Percentiles rank a stretch among this genome's conserved stretches.
These are phyloP conservation scores for Pyrus hybrid DNA, from an alignment of 331 rosid genomes.

Conservation along the genomic window DNA sequence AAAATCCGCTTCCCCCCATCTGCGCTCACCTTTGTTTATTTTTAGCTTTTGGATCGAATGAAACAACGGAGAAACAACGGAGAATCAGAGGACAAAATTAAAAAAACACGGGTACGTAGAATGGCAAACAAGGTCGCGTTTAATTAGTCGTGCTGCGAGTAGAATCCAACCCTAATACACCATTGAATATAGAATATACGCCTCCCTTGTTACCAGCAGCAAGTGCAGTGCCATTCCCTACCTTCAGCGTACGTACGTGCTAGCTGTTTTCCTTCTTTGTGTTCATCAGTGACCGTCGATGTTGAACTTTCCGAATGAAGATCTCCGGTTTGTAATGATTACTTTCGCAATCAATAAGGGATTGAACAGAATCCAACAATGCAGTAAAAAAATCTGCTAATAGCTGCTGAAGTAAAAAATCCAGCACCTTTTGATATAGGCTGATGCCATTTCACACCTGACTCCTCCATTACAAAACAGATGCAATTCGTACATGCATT, in stretches of 20 bases:
- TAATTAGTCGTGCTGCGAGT: too few species aligned
- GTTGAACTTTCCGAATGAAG: slow-evolving; percentile 46
- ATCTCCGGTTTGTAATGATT: slow-evolving; percentile 44
- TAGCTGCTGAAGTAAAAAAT: background rate
- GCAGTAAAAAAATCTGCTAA: background rate
- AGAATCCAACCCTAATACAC: background rate
- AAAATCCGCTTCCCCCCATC: too few species aligned
- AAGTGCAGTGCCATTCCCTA: slow-evolving; percentile 18
- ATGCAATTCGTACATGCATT: too few species aligned
- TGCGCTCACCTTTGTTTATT: too few species aligned
- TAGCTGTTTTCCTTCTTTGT: slow-evolving; percentile 33
- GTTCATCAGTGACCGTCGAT: slow-evolving; percentile 34
- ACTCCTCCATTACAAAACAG: slow-evolving; percentile 94
- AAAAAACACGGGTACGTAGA: too few species aligned
- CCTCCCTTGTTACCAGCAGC: background rate
- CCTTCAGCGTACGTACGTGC: slow-evolving; percentile 48
- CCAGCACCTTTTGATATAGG: slow-evolving; percentile 89
- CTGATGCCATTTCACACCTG: slow-evolving; percentile 97
- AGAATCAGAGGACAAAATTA: too few species aligned
- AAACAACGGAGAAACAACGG: too few species aligned
- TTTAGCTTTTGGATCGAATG: too few species aligned
- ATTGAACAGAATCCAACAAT: slow-evolving; percentile 13
- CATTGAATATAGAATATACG: background rate
- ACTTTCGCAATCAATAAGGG: slow-evolving; percentile 57
- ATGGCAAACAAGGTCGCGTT: too few species aligned